These are phyloP conservation scores for Arachis monticola DNA, from an alignment of 331 rosid species.

Conservation along the genomic window DNA sequence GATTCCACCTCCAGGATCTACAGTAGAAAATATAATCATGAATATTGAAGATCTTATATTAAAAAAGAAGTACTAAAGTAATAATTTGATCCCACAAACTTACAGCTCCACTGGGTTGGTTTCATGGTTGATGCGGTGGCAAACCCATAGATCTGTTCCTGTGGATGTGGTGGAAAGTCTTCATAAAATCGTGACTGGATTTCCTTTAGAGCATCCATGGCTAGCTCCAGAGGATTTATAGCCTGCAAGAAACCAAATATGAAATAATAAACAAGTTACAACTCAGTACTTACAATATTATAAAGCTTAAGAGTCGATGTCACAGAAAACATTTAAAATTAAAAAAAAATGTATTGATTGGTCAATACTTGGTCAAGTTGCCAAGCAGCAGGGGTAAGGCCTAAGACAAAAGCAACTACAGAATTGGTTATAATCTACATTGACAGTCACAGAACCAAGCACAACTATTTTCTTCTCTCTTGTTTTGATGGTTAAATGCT, in stretches of 20 bases:
- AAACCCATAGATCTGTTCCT: slow-evolving; percentile 78
- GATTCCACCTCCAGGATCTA: slow-evolving; percentile 98
- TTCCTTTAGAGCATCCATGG: slow-evolving; percentile 90
- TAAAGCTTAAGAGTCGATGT: neutral
- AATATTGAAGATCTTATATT: slow-evolving; percentile 16
- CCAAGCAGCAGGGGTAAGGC: slow-evolving; percentile 21
- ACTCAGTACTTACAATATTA: slow-evolving; percentile 25
- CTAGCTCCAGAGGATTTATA: slow-evolving; percentile 84
- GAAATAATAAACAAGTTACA: slow-evolving; percentile 21
- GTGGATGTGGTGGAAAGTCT: slow-evolving; percentile 95
- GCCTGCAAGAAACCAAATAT: slow-evolving; percentile 61
- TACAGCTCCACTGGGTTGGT: slow-evolving; percentile 98
- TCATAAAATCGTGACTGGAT: slow-evolving; percentile 72
- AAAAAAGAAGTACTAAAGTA: neutral
- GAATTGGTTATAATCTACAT: neutral
- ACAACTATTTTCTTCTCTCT: neutral
- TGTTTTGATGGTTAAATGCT: too few species aligned
- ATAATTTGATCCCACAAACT: slow-evolving; percentile 42
- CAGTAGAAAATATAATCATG: slow-evolving; percentile 29
- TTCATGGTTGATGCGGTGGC: slow-evolving; percentile 97
- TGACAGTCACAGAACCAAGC: slow-evolving; percentile 26
- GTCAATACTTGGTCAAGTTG: slow-evolving; percentile 20
- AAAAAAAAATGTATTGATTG: neutral
- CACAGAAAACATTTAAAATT: too few species aligned
- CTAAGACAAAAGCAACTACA: neutral